Evolutionary conservation across 2,329 filamentous ascomycete genomes (phyloP), one percentile per base, ranked within the genome.

Genomic region (Dactylellina cionopaga): DNA sequence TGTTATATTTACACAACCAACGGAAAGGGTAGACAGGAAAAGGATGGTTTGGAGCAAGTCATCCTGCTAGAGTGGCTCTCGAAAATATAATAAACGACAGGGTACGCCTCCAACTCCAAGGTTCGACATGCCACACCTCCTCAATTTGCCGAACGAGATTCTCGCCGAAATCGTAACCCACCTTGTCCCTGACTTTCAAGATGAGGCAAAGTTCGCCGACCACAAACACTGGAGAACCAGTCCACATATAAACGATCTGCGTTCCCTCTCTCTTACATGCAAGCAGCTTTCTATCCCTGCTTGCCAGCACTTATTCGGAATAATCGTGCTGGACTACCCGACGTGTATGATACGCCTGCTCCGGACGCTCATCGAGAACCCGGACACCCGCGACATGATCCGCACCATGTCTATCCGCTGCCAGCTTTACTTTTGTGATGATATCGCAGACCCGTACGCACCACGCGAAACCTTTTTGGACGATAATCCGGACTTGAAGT

Each of bases 391-490:
- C 13, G 37, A 52, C 3, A 39, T 65, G 25, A 33, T 72, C 37
- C 51, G 46, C 5, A 72, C 68, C 3, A 24, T 72, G n/a, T 64
- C 35, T 2, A 65, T 72, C 27, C 31, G 47, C 5, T 72, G 68
- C 11, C 59, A 59, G 5, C 22, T 72, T 13, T 5, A 17, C 11
- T 59, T 15, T 10, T 65, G 59, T 15, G 51, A 65, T 24, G 19
- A 15, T 2, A 52, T 60, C 6, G 15, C 19, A 11, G 44, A 72
- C 15, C 68, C 59, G 10, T 72, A 52, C 29, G 54, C 59, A 7
- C 68, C 68, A 3, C 68, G 68, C 3, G 59, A 72, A 22, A 72
- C 59, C 4, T 72, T 72, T 47, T 15, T 72, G 25, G 68, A 65
- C 17, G 59, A 65, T 22, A 65, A 72, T 31, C 68, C 68, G 9